Evolutionary conservation across 2,329 filamentous ascomycete species (phyloP), one percentile per base, ranked within the genome.

Genomic region (Venturia nashicola): DNA sequence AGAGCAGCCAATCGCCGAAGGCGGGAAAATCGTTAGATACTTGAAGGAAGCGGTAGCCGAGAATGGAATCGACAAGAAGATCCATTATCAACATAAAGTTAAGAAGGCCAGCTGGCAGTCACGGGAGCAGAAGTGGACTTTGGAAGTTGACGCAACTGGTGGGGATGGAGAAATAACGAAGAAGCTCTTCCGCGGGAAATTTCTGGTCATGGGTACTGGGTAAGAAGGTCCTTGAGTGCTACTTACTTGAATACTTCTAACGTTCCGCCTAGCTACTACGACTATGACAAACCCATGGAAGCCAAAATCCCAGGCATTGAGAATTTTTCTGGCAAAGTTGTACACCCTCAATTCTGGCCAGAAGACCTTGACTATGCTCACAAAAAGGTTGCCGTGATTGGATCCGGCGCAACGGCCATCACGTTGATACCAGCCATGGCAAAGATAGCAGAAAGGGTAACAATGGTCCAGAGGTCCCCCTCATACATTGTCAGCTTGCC

Each of bases 391-490:
- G 81, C 90, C 51, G 79, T 93, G 64, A 83, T 94, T 66, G 90
- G 90, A 18, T 87, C 83, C 16, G 91, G 91, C 7, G 90, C 90
- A 2, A 95, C 91, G 0, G 87, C 90, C 5, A 76, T 93, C 61
- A 94, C 90, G 0, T 79, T 96, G 0, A 73, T 95, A 2, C 91
- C 90, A 0, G 82, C 80, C 59, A 75, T 95, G 57, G 83, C 85
- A 0, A 76, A 88, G 54, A 83, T 81, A 48, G 89, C 88, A 5
- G 76, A 75, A 5, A 81, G 82, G 16, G 85, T 91, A 34, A 93
- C 89, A 0, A 90, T 93, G 83, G 80, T 95, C 2, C 90, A 95
- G 75, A 84, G 91, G 64, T 90, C 86, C 57, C 91, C 91, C 0
- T 82, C 81, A 0, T 92, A 90, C 69, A 80, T 92, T 64, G 68